Conservation (phyloP, 306 rosid genomes). For the Rosa multiflora region DNA sequence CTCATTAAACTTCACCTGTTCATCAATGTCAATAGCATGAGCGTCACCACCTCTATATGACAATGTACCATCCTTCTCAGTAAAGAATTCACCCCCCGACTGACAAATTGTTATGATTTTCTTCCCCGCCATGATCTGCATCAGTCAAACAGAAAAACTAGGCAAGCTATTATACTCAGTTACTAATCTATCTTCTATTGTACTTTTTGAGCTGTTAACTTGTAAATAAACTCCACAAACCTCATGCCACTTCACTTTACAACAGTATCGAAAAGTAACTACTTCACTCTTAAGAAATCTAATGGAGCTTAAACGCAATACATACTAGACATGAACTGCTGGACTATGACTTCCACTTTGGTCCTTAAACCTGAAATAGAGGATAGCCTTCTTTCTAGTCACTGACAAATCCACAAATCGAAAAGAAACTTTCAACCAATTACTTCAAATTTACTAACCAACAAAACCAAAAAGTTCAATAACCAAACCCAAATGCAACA, state of each 20-base stretch:
- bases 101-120: slow-evolving; percentile 87
- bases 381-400: background rate
- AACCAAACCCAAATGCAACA: background rate
- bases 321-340: background rate
- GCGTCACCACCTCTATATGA: slow-evolving; percentile 77
- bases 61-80: slow-evolving; percentile 67
- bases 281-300: background rate
- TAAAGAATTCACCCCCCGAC: slow-evolving; percentile 78
- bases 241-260: background rate
- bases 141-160: slow-evolving; percentile 12
- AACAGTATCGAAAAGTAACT: background rate
- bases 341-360: background rate
- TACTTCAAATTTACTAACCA: background rate
- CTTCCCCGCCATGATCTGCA: slow-evolving; percentile 67
- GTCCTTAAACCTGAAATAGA: background rate
- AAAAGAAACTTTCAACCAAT: background rate
- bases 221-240: too few species aligned
- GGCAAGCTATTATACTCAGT: background rate
- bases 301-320: background rate
- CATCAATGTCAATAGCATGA: slow-evolving; percentile 90
- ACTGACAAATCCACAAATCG: background rate
- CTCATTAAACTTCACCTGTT: slow-evolving; percentile 61
- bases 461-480: background rate
- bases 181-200: background rate
- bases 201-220: background rate